Evolutionary conservation across 805 yeast genomes (phyloP), one percentile per base, ranked within the genome.

Genomic region (Millerozyma miso): DNA sequence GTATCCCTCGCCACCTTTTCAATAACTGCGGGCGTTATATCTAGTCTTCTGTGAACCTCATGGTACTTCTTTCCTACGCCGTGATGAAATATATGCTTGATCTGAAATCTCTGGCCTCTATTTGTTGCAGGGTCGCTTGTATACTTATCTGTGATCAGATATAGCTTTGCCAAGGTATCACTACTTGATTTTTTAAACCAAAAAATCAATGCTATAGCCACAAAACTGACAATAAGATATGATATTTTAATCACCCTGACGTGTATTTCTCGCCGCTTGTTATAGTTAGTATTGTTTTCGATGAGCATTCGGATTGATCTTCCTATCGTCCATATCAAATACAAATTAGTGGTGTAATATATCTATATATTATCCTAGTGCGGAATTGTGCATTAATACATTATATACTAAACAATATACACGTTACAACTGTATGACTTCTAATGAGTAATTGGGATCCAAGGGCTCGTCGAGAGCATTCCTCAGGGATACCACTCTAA

Each of bases 61-160:
- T 69, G 63, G 41, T 69, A 49, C n/a, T 53, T 42, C 18, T 58
- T 44, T 7, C 77, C 79, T 0, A 82, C 69, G 39, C 79, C 80
- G 52, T 79, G 84, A 53, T 83, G 88, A 52, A 66, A 79, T 3
- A 83, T 72, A 53, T 83, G 88, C 50, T 70, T 79, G 19, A 82
- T 50, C 38, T 53, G 59, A 51, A 67, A 54, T 23, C 10, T 23
- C 6, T 23, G 6, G 29, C 29, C 29, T 23, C 29, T 10, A 23
- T 23, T 23, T 23, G 6, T 23, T 23, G 10, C 6, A 23, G 29
- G 10, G 10, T 6, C 6, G 29, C 29, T 23, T 23, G 29, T 23
- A 23, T 10, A 6, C 29, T 23, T 23, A 23, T 23, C 29, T 23
- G 29, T 23, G 29, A 7, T 23, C 29, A 23, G 10, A 23, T 23